phyloP scores from a whole-genome alignment of 305 asterid genomes.

The Withania somnifera region DNA sequence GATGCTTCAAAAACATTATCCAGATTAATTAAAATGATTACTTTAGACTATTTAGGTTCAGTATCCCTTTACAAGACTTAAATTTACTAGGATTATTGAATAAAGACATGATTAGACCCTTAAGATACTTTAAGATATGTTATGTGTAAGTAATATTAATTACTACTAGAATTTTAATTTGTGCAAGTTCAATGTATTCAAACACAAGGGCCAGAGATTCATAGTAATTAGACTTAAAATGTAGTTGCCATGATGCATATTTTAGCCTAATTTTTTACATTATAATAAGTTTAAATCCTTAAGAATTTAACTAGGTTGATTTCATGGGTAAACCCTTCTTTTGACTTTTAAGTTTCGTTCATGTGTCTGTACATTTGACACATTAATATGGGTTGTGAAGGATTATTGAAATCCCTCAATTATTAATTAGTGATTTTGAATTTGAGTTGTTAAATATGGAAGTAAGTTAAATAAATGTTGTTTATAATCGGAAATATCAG shows the following conservation, averaged over 20 bases:
- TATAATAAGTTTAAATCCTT: neutral
- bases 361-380: neutral
- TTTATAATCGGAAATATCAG: no score
- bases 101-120: neutral
- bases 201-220: neutral
- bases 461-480: no score
- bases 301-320: neutral
- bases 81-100: neutral
- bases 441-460: no score
- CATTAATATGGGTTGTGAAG: no score
- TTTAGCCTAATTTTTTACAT: neutral
- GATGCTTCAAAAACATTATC: neutral
- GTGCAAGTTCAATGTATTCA: conserved; percentile 1
- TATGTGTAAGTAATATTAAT: neutral
- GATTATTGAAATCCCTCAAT: no score
- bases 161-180: neutral
- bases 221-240: neutral
- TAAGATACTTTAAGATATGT: neutral
- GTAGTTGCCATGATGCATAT: neutral
- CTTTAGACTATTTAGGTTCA: neutral
- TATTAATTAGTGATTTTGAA: no score
- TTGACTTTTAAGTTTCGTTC: neutral
- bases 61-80: neutral
- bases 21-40: neutral
- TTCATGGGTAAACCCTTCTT: neutral